Percentiles rank a stretch among this genome's conserved stretches.
phyloP scores from a whole-genome alignment of 176 grass and related monocot genomes.

The Rhynchospora tenuis region DNA sequence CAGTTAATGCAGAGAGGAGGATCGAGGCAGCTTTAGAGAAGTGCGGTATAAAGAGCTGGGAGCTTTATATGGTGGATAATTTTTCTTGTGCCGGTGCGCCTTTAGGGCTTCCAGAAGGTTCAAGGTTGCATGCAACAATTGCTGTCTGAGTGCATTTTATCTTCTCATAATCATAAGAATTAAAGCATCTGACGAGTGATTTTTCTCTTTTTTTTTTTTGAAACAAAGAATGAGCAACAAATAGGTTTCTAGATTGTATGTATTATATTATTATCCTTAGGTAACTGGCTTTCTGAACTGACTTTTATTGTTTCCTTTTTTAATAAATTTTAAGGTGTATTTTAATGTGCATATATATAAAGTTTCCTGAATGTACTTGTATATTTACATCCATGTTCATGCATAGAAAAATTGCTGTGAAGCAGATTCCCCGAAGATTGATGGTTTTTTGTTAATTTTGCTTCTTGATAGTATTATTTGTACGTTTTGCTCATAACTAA shows the following conservation, averaged over 20 bases:
- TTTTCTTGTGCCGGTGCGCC: slow-evolving; percentile 51
- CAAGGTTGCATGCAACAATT: slow-evolving; percentile 57
- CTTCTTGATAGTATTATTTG: no score
- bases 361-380: neutral
- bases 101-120: slow-evolving; percentile 67
- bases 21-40: slow-evolving; percentile 58
- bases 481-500: no score
- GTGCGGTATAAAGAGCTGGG: slow-evolving; percentile 82
- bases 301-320: slow-evolving; percentile 17
- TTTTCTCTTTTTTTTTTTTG: slow-evolving; percentile 5
- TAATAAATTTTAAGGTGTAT: neutral
- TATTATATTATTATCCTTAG: no score
- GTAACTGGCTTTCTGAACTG: neutral
- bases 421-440: neutral
- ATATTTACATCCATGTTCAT: neutral
- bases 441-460: no score
- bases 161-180: slow-evolving; percentile 24
- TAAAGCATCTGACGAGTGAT: neutral
- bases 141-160: slow-evolving; percentile 28
- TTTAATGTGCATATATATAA: neutral
- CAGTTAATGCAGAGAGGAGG: slow-evolving; percentile 24
- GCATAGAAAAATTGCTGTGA: neutral
- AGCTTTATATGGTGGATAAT: slow-evolving; percentile 82
- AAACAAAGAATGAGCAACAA: neutral
- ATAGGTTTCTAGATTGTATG: neutral